Percentiles rank a stretch among this genome's conserved stretches.
Conservation (phyloP, 805 yeast genomes). For the Groenewaldozyma tartarivorans region DNA sequence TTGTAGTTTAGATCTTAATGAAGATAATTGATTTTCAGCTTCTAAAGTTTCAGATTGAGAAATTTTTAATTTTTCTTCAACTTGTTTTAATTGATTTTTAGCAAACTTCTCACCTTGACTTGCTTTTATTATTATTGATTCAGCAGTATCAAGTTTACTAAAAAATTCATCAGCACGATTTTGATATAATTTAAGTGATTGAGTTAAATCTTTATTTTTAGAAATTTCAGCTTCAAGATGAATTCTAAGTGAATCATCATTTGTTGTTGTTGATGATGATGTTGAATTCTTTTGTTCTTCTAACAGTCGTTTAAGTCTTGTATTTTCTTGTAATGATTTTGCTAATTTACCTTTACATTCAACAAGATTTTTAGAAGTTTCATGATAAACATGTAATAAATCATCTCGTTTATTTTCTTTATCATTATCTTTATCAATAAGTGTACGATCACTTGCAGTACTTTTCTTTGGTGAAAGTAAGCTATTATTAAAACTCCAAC, state of each 20-base stretch:
- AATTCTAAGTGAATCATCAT: slow-evolving; percentile 36
- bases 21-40: slow-evolving; percentile 41
- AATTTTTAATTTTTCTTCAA: slow-evolving; percentile 36
- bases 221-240: slow-evolving; percentile 46
- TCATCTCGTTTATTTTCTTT: slow-evolving; percentile 18
- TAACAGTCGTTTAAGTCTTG: slow-evolving; percentile 11
- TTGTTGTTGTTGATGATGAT: slow-evolving; percentile 2
- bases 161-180: slow-evolving; percentile 66
- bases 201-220: slow-evolving; percentile 47
- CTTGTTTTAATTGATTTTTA: slow-evolving; percentile 36
- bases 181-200: slow-evolving; percentile 53
- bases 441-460: slow-evolving; percentile 4
- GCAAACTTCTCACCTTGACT: slow-evolving; percentile 51
- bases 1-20: slow-evolving; percentile 41
- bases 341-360: slow-evolving; percentile 18
- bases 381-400: slow-evolving; percentile 19
- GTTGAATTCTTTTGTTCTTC: slow-evolving; percentile 1
- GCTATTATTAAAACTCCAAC: slow-evolving; percentile 18
- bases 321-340: slow-evolving; percentile 18
- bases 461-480: slow-evolving; percentile 4
- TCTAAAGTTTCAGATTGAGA: slow-evolving; percentile 42
- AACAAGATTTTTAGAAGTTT: slow-evolving; percentile 19
- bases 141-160: slow-evolving; percentile 67
- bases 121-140: slow-evolving; percentile 56
- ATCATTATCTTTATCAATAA: slow-evolving; percentile 3